phyloP scores from a whole-genome alignment of 148 eudicot species.

The Heliosperma pusillum region DNA sequence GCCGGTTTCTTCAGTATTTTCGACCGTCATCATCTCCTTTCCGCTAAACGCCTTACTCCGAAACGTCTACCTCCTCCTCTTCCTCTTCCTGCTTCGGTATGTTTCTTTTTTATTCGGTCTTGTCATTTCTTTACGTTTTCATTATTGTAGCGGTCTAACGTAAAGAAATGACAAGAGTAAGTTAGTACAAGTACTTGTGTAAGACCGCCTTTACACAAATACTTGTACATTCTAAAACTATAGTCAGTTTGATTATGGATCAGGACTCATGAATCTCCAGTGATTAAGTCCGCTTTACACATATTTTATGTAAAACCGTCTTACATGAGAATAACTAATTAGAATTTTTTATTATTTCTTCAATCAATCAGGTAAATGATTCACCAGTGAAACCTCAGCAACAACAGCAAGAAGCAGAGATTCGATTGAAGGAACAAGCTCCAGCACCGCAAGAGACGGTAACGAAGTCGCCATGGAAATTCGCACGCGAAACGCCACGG shows the following conservation, averaged over 20 bases:
- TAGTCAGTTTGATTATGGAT: no score
- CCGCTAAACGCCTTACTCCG: constrained; percentile 61
- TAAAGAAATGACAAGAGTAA: no score
- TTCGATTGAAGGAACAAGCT: neutral
- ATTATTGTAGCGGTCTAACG: no score
- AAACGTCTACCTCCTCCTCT: constrained; percentile 11
- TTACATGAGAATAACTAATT: no score
- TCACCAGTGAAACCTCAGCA: constrained; percentile 17
- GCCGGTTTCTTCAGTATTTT: constrained; percentile 77
- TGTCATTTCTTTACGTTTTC: no score
- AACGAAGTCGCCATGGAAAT: constrained; percentile 67
- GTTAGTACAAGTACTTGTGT: no score
- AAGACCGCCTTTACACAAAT: no score
- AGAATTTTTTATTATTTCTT: no score
- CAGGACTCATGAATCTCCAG: no score
- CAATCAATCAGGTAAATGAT: constrained; percentile 3
- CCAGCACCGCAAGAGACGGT: constrained; percentile 37
- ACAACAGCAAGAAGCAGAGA: constrained; percentile 17
- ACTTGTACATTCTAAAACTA: no score
- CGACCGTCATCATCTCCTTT: constrained; percentile 57
- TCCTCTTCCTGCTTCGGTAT: neutral
- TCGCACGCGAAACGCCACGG: constrained; percentile 68
- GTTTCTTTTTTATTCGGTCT: neutral
- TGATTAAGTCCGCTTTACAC: no score
- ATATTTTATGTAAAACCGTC: no score